Base-by-base conservation (phyloP, 2,329 filamentous ascomycete genomes). In the Remersonia thermophila region DNA sequence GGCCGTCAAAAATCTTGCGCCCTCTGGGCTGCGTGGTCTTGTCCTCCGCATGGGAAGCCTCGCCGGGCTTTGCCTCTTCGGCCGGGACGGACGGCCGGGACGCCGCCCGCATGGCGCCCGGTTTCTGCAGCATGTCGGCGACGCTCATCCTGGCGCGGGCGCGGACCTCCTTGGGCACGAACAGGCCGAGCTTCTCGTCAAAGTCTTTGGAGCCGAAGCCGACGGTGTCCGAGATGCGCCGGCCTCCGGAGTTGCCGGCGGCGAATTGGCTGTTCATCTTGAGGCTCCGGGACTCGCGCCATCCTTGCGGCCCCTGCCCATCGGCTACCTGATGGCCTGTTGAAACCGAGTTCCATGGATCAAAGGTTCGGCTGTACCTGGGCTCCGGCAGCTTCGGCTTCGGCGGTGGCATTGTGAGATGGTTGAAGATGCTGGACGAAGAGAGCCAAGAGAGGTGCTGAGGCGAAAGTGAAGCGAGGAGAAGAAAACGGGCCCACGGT, bases 281-380 rank as follows among this genome's bases (percentile, higher is more conserved):
- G 36, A 66, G 57, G 30, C 67, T 71, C 29, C 83, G 73, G 11
- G 75, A 80, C 34, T 76, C 66, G 16, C 83, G 76, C 84, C 85
- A 93, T 52, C 73, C 45, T 63, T 76, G 47, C 16, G 71, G 69
- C 2, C 73, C 71, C 2, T 80, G 66, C 40, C 74, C 77, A 41
- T 89, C 81, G 29, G 82, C 74, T 28, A 76, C 70, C 58, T 93
- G 86, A 55, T 94, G 84, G 31, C 83, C 83, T 1, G 80, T 78
- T 5, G 79, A 76, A 10, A 76, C 73, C 11, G 77, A 78, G 58
- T 85, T 85, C 76, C 77, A 83, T 4, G 74, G 66, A 55, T 82
- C 78, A 49, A 80, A 81, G 40, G 53, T 51, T 26, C 59, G 57
- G 17, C 58, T 56, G 50, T 59, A 55, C 26, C 51, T 54, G 15